phyloP scores from a whole-genome alignment of 345 rosid genomes.

The Eucalyptus coolabah region DNA sequence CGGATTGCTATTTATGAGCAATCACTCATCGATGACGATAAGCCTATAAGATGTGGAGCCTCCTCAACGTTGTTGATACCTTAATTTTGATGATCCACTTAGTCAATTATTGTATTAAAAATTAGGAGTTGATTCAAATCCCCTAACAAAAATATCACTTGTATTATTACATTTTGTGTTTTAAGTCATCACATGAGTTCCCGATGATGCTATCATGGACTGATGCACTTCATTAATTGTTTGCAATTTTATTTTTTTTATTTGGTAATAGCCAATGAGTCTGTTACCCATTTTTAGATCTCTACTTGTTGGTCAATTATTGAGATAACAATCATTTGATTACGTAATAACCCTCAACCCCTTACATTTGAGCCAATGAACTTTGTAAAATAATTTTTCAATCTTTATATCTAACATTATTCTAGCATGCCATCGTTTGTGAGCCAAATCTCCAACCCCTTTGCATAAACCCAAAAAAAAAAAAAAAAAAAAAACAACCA shows the following conservation, averaged over 20 bases:
- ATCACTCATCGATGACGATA: background rate
- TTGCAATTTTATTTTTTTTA: too few species aligned
- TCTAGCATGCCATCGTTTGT: background rate
- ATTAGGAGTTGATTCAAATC: too few species aligned
- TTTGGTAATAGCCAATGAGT: background rate
- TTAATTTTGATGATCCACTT: too few species aligned
- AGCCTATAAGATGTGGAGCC: background rate
- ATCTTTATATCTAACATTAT: background rate
- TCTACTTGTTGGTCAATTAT: too few species aligned
- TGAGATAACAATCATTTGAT: background rate
- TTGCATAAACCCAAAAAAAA: background rate
- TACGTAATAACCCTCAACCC: background rate
- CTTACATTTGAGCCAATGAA: background rate
- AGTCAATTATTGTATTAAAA: too few species aligned
- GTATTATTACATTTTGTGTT: too few species aligned
- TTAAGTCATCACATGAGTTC: too few species aligned
- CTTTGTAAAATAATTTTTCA: background rate
- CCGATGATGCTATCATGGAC: too few species aligned
- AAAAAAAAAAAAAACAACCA: background rate
- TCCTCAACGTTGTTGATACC: rapidly evolving
- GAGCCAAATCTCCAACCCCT: background rate
- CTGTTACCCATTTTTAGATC: background rate
- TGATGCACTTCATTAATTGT: too few species aligned
- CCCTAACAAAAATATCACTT: too few species aligned
- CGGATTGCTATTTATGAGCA: background rate